Evolutionary conservation across 345 rosid species (phyloP).

Genomic region (Reutealis trisperma): DNA sequence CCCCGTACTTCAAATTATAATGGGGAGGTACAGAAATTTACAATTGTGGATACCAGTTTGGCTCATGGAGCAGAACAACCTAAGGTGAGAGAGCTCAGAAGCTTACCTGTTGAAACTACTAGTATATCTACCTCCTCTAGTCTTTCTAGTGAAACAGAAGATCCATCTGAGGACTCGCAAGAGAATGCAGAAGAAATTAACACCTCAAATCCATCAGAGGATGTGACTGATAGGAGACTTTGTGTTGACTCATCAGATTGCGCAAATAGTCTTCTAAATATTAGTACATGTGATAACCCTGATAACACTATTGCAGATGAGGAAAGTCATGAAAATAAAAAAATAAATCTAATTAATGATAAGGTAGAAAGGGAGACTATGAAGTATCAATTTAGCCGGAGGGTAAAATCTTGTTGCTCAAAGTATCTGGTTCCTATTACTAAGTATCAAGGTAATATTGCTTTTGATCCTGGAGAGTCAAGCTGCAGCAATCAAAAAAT

Average conservation of each 20-base stretch:
- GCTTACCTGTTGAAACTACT: slow-evolving; percentile 47
- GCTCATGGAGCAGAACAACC: slow-evolving; percentile 28
- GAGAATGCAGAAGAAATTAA: slow-evolving; percentile 42
- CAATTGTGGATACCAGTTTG: slow-evolving; percentile 56
- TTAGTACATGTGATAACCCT: slow-evolving; percentile 27
- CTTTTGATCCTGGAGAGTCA: slow-evolving; percentile 41
- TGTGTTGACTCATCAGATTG: slow-evolving; percentile 40
- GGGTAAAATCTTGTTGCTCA: slow-evolving; percentile 29
- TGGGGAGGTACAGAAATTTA: slow-evolving; percentile 39
- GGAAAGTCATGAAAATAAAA: slow-evolving; percentile 29
- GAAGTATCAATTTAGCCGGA: slow-evolving; percentile 22
- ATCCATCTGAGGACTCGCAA: slow-evolving; percentile 43
- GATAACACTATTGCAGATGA: slow-evolving; percentile 13
- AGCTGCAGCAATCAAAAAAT: slow-evolving; percentile 37
- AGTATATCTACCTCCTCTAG: slow-evolving; percentile 29
- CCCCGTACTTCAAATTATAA: slow-evolving; percentile 35
- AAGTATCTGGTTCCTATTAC: slow-evolving; percentile 32
- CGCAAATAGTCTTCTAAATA: slow-evolving; percentile 30
- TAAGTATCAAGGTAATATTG: slow-evolving; percentile 32
- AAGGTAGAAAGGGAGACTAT: slow-evolving; percentile 28
- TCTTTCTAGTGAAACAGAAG: slow-evolving; percentile 42
- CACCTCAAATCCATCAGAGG: slow-evolving; percentile 27
- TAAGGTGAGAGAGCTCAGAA: slow-evolving; percentile 49
- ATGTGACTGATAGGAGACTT: slow-evolving; percentile 22
- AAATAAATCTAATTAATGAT: slow-evolving; percentile 16